Percentiles rank a stretch among this genome's conserved stretches.
Conservation (phyloP, 495 filamentous ascomycete species). For the Oleoguttula mirabilis region DNA sequence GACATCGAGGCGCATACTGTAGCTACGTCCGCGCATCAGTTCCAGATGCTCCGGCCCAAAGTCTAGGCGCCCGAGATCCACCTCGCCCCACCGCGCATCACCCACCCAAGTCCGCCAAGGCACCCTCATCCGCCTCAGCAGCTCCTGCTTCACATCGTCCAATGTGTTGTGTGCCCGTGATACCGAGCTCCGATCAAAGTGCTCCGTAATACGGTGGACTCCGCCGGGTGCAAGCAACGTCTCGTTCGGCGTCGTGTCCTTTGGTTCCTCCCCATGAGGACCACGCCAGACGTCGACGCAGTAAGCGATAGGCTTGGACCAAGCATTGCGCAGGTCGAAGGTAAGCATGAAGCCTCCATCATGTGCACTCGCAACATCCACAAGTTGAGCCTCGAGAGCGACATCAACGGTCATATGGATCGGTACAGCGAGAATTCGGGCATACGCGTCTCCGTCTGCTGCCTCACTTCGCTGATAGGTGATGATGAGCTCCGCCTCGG, state of each 20-base stretch:
- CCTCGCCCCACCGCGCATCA: not conserved
- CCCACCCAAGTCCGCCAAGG: not conserved
- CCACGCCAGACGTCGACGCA: not conserved
- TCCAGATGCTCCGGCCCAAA: not conserved
- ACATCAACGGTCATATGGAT: constrained; percentile 85
- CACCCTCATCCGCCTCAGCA: not conserved
- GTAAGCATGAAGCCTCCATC: constrained; percentile 49
- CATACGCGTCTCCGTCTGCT: constrained; percentile 63
- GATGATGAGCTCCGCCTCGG: constrained; percentile 68
- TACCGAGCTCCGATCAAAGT: not conserved
- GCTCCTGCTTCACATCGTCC: not conserved
- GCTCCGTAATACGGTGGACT: not conserved
- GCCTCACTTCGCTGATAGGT: constrained; percentile 66
- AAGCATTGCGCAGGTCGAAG: constrained; percentile 77
- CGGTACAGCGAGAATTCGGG: constrained; percentile 68
- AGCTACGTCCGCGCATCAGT: not conserved
- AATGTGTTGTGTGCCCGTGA: not conserved
- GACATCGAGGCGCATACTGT: not conserved
- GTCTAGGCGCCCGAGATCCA: not conserved
- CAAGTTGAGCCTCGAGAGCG: constrained; percentile 63
- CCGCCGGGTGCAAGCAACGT: not conserved
- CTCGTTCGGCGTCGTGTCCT: not conserved
- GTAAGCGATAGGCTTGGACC: constrained; percentile 48
- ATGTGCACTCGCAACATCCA: constrained; percentile 58
- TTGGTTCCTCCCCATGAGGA: not conserved